Evolutionary conservation across 208 protist species (phyloP), one percentile per base, ranked within the genome.

Genomic region (Leishmania major): DNA sequence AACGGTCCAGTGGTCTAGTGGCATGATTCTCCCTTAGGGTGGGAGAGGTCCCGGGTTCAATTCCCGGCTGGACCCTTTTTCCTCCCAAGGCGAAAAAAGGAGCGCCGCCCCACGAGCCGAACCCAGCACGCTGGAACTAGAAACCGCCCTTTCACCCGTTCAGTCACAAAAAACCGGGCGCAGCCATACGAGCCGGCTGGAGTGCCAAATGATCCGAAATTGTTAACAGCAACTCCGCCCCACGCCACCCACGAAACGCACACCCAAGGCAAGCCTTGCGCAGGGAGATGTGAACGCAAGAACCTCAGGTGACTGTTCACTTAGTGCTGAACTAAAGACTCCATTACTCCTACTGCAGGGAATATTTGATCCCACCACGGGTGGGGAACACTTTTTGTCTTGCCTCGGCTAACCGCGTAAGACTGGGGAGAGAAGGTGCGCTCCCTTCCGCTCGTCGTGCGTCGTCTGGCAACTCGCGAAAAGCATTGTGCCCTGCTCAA

Each of bases 21-120:
- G 92, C 89, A 95, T 96, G 92, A 96, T 97, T 96, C 92, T 96
- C 91, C 91, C 91, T 97, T 97, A 95, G 94, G 92, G 92, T 96
- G 92, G 92, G 94, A 97, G 91, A 95, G 92, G 92, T 96, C 92
- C 92, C 91, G 94, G 92, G 90, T 91, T 93, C 88, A 93, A 93
- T 93, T 93, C 90, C 90, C 88, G 90, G 90, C 90, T 93, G 90
- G 91, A 90, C 92, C 91, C 92, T 85, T 89, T 93, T 93, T 86
- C 55, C 0, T n/a, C 3, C 19, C 0, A 11, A 28, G 8, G 40
- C 2, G 6, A 51, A 49, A 49, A 40, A 40, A 69, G 62, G 53
- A 66, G 60, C 11, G n/a, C 60, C n/a, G 3, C 0, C 3, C 28
- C 37, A 3, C 66, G 19, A 13, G 5, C 1, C 66, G 37, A 71